phyloP scores from a whole-genome alignment of 768 basidiomycete species.

The Epithele typhae region DNA sequence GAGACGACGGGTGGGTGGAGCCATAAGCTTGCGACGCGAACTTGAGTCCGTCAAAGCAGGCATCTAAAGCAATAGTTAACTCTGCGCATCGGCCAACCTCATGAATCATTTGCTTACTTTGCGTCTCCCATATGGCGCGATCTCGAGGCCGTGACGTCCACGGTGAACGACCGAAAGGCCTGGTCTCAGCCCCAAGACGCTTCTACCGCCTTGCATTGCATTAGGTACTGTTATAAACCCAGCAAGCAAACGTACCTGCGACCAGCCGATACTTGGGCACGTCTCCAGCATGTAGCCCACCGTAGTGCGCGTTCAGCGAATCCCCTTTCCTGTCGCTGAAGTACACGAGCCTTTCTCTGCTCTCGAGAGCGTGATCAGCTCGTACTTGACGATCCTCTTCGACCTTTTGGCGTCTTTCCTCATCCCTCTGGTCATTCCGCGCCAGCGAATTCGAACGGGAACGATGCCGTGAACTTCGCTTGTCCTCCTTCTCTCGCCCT shows the following conservation, averaged over 20 bases:
- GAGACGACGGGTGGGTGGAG: slow-evolving; percentile 49
- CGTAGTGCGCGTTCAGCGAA: slow-evolving; percentile 59
- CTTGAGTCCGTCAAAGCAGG: slow-evolving; percentile 55
- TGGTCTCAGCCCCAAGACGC: slow-evolving; percentile 57
- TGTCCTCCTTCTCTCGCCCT: slow-evolving; percentile 16
- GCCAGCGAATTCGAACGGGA: slow-evolving; percentile 4
- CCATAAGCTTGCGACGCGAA: slow-evolving; percentile 48
- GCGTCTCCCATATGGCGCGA: slow-evolving; percentile 35
- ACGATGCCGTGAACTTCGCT: slow-evolving; percentile 14
- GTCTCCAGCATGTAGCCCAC: slow-evolving; percentile 56
- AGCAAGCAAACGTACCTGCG: slow-evolving; percentile 41
- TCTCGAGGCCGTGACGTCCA: slow-evolving; percentile 51
- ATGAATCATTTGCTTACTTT: slow-evolving; percentile 30
- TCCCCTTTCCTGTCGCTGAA: slow-evolving; percentile 70
- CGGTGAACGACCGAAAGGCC: slow-evolving; percentile 44
- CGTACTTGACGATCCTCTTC: slow-evolving; percentile 33
- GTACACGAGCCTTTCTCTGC: slow-evolving; percentile 34
- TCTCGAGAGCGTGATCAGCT: too few species aligned
- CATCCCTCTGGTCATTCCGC: slow-evolving; percentile 4
- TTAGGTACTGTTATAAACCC: slow-evolving; percentile 39
- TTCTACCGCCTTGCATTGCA: slow-evolving; percentile 49
- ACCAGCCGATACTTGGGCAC: slow-evolving; percentile 63
- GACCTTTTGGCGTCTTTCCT: slow-evolving; percentile 31
- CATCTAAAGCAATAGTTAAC: slow-evolving; percentile 27
- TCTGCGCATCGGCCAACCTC: not conserved